phyloP scores from a whole-genome alignment of 1,284 basidiomycete species.

The Vanrija sp. region DNA sequence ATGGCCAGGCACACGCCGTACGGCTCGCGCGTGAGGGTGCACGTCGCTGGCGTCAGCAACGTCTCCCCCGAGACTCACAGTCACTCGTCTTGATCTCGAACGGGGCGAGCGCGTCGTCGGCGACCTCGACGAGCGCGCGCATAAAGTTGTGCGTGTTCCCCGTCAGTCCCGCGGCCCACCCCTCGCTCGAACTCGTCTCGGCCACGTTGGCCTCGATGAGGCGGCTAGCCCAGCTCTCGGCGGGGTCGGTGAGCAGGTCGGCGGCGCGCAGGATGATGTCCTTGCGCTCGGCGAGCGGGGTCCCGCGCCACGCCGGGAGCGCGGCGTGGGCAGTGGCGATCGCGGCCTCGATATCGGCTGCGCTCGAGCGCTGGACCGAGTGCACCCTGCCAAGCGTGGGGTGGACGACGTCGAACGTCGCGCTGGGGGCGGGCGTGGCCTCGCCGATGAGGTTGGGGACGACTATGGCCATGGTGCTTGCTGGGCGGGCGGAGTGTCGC shows the following conservation, averaged over 20 bases:
- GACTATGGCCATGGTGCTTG: neutral
- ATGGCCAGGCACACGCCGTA: constrained; percentile 27
- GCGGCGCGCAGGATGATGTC: constrained; percentile 8
- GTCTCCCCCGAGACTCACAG: constrained; percentile 4
- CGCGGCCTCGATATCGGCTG: constrained; percentile 7
- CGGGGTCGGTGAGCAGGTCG: constrained; percentile 11
- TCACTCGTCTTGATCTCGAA: neutral
- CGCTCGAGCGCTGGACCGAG: constrained; percentile 6
- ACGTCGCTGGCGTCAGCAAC: neutral
- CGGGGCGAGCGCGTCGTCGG: constrained; percentile 16
- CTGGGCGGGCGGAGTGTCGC: no score
- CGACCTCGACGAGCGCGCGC: constrained; percentile 2
- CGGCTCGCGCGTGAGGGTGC: constrained; percentile 17
- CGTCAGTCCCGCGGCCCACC: constrained; percentile 18
- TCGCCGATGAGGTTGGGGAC: constrained; percentile 1
- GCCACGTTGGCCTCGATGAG: constrained; percentile 12
- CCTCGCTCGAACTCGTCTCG: constrained; percentile 12
- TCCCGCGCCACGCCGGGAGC: constrained; percentile 6
- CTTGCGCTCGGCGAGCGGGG: constrained; percentile 9
- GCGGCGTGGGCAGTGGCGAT: constrained; percentile 5
- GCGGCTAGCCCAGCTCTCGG: constrained; percentile 6
- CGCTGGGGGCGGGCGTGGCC: neutral
- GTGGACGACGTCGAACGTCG: constrained; percentile 14
- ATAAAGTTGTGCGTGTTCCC: neutral
- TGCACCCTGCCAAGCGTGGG: constrained; percentile 10